Conservation (phyloP, 768 basidiomycete species). For the Lentinula boryana region DNA sequence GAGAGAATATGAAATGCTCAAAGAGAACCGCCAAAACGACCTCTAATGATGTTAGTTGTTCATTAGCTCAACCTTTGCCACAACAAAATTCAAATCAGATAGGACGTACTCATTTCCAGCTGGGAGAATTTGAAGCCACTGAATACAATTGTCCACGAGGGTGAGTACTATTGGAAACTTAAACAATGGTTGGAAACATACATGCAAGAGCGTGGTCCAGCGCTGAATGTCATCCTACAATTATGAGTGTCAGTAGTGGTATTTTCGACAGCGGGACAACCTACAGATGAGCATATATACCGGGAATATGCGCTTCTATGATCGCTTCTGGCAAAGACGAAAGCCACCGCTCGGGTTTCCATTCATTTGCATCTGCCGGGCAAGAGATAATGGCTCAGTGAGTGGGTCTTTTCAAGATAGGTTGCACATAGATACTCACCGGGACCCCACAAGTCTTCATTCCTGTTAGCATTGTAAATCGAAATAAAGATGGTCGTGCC, state of each 20-base stretch:
- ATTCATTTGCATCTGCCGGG: constrained; percentile 29
- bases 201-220: constrained; percentile 36
- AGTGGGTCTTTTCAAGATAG: background rate
- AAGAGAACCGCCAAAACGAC: background rate
- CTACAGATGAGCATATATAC: constrained; percentile 29
- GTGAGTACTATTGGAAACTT: background rate
- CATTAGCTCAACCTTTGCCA: background rate
- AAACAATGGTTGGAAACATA: constrained; percentile 1
- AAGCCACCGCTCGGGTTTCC: constrained; percentile 43
- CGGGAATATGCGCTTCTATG: constrained; percentile 24
- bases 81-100: background rate
- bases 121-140: constrained; percentile 7
- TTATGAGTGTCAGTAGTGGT: background rate
- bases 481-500: constrained; percentile 19
- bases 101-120: constrained; percentile 4
- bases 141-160: background rate
- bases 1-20: background rate
- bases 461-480: constrained; percentile 21
- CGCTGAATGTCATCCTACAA: constrained; percentile 38
- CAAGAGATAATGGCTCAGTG: background rate
- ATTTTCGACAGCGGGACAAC: constrained; percentile 3
- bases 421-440: background rate
- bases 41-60: background rate
- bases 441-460: constrained; percentile 32
- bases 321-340: constrained; percentile 25